Base-by-base conservation (phyloP, 208 protist species). In the Trypanosoma vivax region DNA sequence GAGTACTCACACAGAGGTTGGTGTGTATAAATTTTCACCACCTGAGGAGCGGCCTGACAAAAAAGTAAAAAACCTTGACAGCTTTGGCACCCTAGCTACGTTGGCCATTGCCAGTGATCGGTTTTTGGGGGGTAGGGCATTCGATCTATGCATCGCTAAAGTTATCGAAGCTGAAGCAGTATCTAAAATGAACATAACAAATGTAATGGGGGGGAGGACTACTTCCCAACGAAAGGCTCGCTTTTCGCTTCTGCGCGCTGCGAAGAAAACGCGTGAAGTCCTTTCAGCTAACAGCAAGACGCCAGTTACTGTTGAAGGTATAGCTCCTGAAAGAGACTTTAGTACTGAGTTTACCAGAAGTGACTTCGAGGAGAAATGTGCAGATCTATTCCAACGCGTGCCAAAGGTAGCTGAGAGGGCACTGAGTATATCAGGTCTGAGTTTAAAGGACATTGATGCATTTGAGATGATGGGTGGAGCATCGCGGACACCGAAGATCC, bases 381-480 rank as follows among this genome's bases (percentile, higher is more conserved):
- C 39, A n/a, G 13, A 70, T 30, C 50, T 97, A 13, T 86, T 97
- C 48, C 52, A 81, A 24, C 60, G 83, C 11, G 75, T 82, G 10
- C 64, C 65, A 25, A 52, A 58, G 3, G 57, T 96, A 25, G 76
- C 79, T 2, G 37, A 65, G 31, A 69, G 71, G 34, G 72, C 83
- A 18, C 40, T 94, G 18, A 60, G 28, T 11, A 56, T 69, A 33
- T 67, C 76, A 28, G 58, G 74, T 34, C 30, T 88, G 18, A 48
- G 60, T 11, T 27, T 65, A 7, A 56, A 60, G 10, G 60, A 81
- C 0, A 47, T 96, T 38, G 50, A 76, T 43, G 76, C 84, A 4
- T 86, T 96, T 50, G 90, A 96, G 45, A 70, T 96, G 56, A 90
- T 94, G 78, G 90, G 90, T n/a, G 89, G 86, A 14, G 66, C 70